Evolutionary conservation across 345 rosid species (phyloP), one percentile per base, ranked within the genome.

Genomic region (Eucalyptus sp.): DNA sequence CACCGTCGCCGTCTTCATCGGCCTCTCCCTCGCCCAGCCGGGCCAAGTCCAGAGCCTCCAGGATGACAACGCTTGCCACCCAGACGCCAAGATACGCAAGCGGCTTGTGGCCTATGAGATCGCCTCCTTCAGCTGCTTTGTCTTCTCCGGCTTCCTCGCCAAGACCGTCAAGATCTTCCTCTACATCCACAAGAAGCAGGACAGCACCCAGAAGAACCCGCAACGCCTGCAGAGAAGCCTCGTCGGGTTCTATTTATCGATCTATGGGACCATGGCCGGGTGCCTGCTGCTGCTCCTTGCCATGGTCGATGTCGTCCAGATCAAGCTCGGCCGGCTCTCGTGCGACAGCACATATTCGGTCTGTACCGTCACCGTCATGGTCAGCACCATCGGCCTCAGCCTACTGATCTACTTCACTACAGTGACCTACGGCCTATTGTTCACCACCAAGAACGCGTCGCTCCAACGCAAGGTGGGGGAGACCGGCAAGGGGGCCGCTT

Each of bases 101-200:
- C 86, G 90, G 58, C 86, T 89, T 3, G 90, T 89, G 10, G 17
- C 9, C 66, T 86, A 10, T 29, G 90, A 89, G 58, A 89, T 89
- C 27, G 87, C 85, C 14, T 89, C 90, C 58, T 89, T 89, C 62
- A 84, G 90, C 85, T 89, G 90, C 88, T 89, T 89, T 8, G 81
- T 89, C n/a, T 89, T 89, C 84, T 89, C 90, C 18, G 90, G 90
- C 71, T 62, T 89, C 80, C 11, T 89, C 49, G 90, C 90, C 37
- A 89, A 89, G 62, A 89, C 90, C 62, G 90, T 86, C 83, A 86
- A 89, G 90, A 85, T 89, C 46, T 86, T 62, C 84, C 64, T 89
- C 88, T 89, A 89, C 62, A 86, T 86, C 46, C 49, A 31, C 48
- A 81, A 89, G 50, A 86, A 31, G 37, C 37, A 31, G n/a, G 85